These are phyloP conservation scores for Neofusicoccum sp. DNA, from an alignment of 2,329 filamentous ascomycete species.

Conservation along the genomic window DNA sequence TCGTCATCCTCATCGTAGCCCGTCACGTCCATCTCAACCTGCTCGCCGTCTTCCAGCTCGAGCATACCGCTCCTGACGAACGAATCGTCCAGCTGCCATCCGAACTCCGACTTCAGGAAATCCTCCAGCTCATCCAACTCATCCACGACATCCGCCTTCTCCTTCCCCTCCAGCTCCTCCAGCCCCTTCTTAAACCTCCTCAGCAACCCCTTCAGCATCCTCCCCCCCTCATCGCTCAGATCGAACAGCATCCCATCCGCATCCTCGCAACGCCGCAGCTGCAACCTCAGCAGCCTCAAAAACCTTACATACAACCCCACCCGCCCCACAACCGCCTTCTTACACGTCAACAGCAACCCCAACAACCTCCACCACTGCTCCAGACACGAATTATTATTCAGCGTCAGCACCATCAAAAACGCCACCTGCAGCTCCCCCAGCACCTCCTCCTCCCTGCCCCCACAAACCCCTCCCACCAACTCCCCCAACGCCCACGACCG, in stretches of 20 bases:
- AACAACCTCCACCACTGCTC: conserved; percentile 67
- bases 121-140: conserved; percentile 59
- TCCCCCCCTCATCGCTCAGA: conserved; percentile 55
- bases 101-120: conserved; percentile 57
- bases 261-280: conserved; percentile 60
- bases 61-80: conserved; percentile 61
- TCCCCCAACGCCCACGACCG: conserved; percentile 63
- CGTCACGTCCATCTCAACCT: conserved; percentile 61
- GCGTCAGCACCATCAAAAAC: conserved; percentile 64
- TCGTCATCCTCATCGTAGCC: conserved; percentile 62
- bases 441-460: conserved; percentile 35
- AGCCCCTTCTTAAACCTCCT: conserved; percentile 55
- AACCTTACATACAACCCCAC: conserved; percentile 56
- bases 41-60: conserved; percentile 65
- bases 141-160: conserved; percentile 49
- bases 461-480: conserved; percentile 49
- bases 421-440: conserved; percentile 65
- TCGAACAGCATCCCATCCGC: conserved; percentile 65
- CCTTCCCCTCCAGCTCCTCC: conserved; percentile 48
- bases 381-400: conserved; percentile 67
- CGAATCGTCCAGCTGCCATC: conserved; percentile 60
- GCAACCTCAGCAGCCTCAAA: conserved; percentile 53
- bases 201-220: conserved; percentile 57
- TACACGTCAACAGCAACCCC: conserved; percentile 59
- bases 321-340: conserved; percentile 51